These are phyloP conservation scores for Apiospora malaysiana DNA, from an alignment of 2,329 filamentous ascomycete species.

Conservation along the genomic window DNA sequence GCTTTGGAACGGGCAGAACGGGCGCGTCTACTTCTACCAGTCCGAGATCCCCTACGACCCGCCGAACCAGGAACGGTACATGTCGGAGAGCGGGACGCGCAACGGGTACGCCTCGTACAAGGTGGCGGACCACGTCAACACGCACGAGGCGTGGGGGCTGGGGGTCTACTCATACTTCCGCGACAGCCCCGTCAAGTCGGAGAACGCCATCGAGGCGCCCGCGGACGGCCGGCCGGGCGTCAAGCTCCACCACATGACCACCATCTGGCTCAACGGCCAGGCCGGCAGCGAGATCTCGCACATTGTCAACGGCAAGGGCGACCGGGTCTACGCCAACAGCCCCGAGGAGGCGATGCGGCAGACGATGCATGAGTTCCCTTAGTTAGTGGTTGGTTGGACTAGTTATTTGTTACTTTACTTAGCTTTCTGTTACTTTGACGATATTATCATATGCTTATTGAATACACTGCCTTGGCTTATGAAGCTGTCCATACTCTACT, in stretches of 20 bases:
- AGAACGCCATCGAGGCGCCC: conserved; percentile 41
- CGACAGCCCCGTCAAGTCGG: conserved; percentile 40
- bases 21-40: conserved; percentile 42
- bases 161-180: conserved; percentile 43
- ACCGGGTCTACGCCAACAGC: conserved; percentile 36
- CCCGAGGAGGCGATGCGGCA: conserved; percentile 41
- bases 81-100: conserved; percentile 28
- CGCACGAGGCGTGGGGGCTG: conserved; percentile 41
- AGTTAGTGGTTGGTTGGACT: neutral
- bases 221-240: conserved; percentile 29
- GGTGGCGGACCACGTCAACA: conserved; percentile 36
- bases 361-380: conserved; percentile 22
- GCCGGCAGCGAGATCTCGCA: conserved; percentile 41
- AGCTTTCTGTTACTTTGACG: neutral
- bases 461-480: neutral
- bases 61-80: conserved; percentile 38
- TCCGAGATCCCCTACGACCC: conserved; percentile 43
- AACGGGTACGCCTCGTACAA: conserved; percentile 43
- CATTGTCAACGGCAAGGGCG: conserved; percentile 38
- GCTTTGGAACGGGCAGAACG: conserved; percentile 40
- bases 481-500: too few species aligned
- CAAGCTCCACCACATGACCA: conserved; percentile 40
- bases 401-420: neutral
- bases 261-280: conserved; percentile 39
- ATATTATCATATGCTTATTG: neutral